A percentile compares a stretch with the other conserved stretches of the same genome.
Conservation (phyloP, 345 rosid genomes). For the Populus simonii region DNA sequence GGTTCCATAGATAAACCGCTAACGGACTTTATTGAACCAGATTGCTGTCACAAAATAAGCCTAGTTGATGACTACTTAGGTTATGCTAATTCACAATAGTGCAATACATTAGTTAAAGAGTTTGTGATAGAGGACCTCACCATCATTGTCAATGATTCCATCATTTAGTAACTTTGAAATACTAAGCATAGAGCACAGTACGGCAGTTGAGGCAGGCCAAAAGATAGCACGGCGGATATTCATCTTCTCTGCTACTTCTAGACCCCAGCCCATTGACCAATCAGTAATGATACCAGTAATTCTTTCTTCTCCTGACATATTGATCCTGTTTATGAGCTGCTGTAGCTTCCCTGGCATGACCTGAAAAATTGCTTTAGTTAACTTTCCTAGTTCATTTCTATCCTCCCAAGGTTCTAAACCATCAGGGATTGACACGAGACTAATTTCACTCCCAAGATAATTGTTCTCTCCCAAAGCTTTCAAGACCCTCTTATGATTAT, state of each 20-base stretch:
- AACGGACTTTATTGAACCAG: neutral
- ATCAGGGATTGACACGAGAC: slow-evolving; percentile 11
- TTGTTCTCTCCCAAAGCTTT: neutral
- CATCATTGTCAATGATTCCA: slow-evolving; percentile 1
- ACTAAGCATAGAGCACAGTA: neutral
- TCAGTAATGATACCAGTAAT: neutral
- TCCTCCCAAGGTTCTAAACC: neutral
- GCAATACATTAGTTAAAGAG: neutral
- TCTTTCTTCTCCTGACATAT: neutral
- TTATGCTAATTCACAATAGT: neutral
- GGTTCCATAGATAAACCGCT: no score
- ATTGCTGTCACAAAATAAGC: neutral
- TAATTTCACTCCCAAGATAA: neutral
- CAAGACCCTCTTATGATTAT: slow-evolving; percentile 5
- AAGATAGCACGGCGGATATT: neutral
- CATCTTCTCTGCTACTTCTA: neutral
- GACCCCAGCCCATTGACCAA: neutral
- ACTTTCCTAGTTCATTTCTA: neutral
- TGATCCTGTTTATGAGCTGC: neutral
- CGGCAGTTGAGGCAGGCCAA: slow-evolving; percentile 3
- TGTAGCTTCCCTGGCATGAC: slow-evolving; percentile 14
- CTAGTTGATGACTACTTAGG: neutral
- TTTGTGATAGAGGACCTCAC: neutral
- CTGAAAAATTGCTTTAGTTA: neutral
- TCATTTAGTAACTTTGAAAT: neutral